Conservation (phyloP, 1,284 basidiomycete genomes). For the Ustilago sp. region DNA sequence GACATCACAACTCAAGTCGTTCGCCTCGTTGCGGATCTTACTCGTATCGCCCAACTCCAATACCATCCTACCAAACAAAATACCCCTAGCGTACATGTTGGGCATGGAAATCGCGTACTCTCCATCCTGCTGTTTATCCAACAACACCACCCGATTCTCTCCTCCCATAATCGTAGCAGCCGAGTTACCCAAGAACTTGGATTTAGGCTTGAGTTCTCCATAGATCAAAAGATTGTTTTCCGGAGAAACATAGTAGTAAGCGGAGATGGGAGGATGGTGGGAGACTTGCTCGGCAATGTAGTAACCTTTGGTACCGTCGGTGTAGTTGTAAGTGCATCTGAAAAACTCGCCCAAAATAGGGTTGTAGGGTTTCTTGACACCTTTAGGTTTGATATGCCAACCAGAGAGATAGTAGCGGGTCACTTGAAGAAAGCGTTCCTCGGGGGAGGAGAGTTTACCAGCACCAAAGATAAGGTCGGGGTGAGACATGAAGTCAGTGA, state of each 20-base stretch:
- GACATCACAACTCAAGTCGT: conserved; percentile 82
- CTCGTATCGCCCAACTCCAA: conserved; percentile 93
- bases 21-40: conserved; percentile 83
- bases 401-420: conserved; percentile 96
- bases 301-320: conserved; percentile 89
- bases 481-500: conserved; percentile 96
- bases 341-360: conserved; percentile 98
- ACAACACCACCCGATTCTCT: conserved; percentile 75
- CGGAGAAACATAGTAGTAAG: conserved; percentile 97
- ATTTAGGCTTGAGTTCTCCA: conserved; percentile 94
- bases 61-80: conserved; percentile 98
- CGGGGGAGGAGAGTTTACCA: conserved; percentile 80
- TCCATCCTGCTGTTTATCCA: conserved; percentile 64
- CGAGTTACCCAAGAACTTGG: conserved; percentile 90
- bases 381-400: conserved; percentile 99
- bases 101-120: conserved; percentile 68
- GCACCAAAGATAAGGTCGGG: conserved; percentile 96
- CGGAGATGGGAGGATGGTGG: conserved; percentile 94
- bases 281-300: conserved; percentile 95
- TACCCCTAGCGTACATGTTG: conserved; percentile 85
- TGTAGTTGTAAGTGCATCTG: conserved; percentile 92
- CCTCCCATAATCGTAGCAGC: conserved; percentile 81
- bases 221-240: conserved; percentile 82
- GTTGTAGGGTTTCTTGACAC: conserved; percentile 99
- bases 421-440: conserved; percentile 91